Conservation (phyloP, 108 stramenopile genomes). For the Licmophora abbreviata region DNA sequence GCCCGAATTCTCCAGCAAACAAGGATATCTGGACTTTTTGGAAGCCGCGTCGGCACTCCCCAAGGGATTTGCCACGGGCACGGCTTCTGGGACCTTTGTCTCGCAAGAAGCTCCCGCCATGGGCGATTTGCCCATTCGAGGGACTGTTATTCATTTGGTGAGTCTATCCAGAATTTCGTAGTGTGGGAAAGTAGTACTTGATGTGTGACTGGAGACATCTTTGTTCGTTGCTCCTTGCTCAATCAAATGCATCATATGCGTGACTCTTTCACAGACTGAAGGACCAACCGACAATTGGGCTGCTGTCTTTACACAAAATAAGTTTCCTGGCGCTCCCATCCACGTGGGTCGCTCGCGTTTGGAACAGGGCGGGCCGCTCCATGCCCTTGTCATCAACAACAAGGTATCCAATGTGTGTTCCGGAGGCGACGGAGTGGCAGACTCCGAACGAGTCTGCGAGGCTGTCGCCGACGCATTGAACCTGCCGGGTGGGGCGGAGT, state of each 20-base stretch:
- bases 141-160: slow-evolving; percentile 76
- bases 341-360: slow-evolving; percentile 78
- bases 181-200: too few species aligned
- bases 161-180: too few species aligned
- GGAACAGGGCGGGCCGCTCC: slow-evolving; percentile 61
- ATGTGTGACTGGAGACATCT: too few species aligned
- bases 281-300: slow-evolving; percentile 84
- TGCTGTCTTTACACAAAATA: slow-evolving; percentile 76
- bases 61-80: slow-evolving; percentile 74
- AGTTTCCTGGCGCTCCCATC: slow-evolving; percentile 93
- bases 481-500: slow-evolving; percentile 51
- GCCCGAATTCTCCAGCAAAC: slow-evolving; percentile 49
- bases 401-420: slow-evolving; percentile 95
- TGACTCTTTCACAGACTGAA: too few species aligned
- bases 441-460: slow-evolving; percentile 79
- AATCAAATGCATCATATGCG: too few species aligned
- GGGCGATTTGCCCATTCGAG: slow-evolving; percentile 68
- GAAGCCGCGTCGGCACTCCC: slow-evolving; percentile 50
- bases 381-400: slow-evolving; percentile 93
- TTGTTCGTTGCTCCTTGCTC: too few species aligned
- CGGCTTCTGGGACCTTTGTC: slow-evolving; percentile 70
- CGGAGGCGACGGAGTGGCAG: slow-evolving; percentile 81
- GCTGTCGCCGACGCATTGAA: slow-evolving; percentile 73
- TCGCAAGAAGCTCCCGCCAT: slow-evolving; percentile 71
- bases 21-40: slow-evolving; percentile 62